Conservation (phyloP, 2,329 filamentous ascomycete genomes). For the Aspergillus uvarum region DNA sequence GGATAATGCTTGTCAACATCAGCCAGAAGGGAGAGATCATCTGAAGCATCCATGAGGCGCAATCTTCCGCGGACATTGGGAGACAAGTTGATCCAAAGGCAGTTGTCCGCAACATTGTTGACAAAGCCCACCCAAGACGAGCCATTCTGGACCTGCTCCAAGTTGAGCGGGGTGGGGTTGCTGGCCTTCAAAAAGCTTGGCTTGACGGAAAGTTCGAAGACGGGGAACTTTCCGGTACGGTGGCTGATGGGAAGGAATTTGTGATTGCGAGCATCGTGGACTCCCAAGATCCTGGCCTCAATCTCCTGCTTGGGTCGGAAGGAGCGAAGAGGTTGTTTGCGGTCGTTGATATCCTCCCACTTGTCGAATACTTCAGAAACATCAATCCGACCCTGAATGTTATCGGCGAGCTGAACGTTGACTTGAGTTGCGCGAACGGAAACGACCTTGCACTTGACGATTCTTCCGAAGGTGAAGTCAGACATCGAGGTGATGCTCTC, state of each 20-base stretch:
- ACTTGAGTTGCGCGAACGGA: conserved; percentile 88
- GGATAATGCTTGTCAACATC: conserved; percentile 80
- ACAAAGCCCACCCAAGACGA: conserved; percentile 78
- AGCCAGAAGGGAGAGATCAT: conserved; percentile 76
- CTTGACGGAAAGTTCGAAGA: conserved; percentile 86
- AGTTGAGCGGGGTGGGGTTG: conserved; percentile 63
- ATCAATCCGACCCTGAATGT: conserved; percentile 88
- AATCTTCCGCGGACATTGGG: conserved; percentile 85
- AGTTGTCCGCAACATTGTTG: conserved; percentile 80
- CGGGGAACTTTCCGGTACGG: conserved; percentile 70
- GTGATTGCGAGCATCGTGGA: conserved; percentile 87
- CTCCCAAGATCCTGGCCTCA: conserved; percentile 74
- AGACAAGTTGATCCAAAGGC: conserved; percentile 86
- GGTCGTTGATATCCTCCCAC: conserved; percentile 82
- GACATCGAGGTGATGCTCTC: conserved; percentile 62
- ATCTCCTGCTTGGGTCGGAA: conserved; percentile 72
- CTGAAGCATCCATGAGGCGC: conserved; percentile 77
- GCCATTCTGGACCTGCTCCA: conserved; percentile 71
- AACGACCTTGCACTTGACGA: conserved; percentile 74
- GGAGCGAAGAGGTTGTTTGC: conserved; percentile 73
- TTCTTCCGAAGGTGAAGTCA: conserved; percentile 70
- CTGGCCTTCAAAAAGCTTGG: conserved; percentile 55
- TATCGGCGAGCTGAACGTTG: conserved; percentile 84
- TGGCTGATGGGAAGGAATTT: conserved; percentile 90
- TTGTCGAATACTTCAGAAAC: conserved; percentile 85